These are phyloP conservation scores for Pholiota molesta DNA, from an alignment of 768 basidiomycete genomes.

Conservation along the genomic window DNA sequence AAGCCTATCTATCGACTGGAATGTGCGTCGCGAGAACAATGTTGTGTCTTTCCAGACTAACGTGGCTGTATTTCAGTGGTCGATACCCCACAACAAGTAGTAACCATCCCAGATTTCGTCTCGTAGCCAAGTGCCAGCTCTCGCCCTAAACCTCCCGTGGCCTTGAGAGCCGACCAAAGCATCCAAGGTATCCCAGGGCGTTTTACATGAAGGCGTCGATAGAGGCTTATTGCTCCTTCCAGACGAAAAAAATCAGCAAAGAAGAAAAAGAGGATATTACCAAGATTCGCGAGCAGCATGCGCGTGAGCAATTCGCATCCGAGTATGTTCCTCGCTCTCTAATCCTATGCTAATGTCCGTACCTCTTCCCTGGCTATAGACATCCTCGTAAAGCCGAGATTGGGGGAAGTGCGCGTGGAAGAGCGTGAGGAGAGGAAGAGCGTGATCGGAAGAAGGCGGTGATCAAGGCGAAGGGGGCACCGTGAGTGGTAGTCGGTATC, in stretches of 20 bases:
- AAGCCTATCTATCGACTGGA: slow-evolving; percentile 86
- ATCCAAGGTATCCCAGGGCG: slow-evolving; percentile 10
- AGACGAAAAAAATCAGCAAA: slow-evolving; percentile 34
- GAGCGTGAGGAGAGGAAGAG: no score
- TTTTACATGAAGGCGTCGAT: not conserved
- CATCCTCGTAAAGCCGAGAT: slow-evolving; percentile 74
- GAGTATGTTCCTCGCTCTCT: no score
- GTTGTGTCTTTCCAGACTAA: slow-evolving; percentile 3
- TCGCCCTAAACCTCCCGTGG: slow-evolving; percentile 10
- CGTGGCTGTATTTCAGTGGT: slow-evolving; percentile 32
- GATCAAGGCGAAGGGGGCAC: slow-evolving; percentile 37
- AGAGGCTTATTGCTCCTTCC: not conserved
- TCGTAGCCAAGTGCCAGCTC: slow-evolving; percentile 26
- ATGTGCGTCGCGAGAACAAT: slow-evolving; percentile 50
- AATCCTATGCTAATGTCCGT: no score
- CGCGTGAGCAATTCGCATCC: no score
- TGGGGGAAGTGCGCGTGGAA: slow-evolving; percentile 81
- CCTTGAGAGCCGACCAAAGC: slow-evolving; percentile 17
- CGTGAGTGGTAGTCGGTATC: slow-evolving; percentile 35
- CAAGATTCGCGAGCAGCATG: slow-evolving; percentile 78
- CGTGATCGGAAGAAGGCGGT: slow-evolving; percentile 58
- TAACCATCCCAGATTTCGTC: slow-evolving; percentile 44
- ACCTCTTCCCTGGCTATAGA: slow-evolving; percentile 38
- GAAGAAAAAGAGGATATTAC: slow-evolving; percentile 55
- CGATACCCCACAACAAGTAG: slow-evolving; percentile 33